Base-by-base conservation (phyloP, 805 yeast genomes). In the Starmerella potacharoeniae region DNA sequence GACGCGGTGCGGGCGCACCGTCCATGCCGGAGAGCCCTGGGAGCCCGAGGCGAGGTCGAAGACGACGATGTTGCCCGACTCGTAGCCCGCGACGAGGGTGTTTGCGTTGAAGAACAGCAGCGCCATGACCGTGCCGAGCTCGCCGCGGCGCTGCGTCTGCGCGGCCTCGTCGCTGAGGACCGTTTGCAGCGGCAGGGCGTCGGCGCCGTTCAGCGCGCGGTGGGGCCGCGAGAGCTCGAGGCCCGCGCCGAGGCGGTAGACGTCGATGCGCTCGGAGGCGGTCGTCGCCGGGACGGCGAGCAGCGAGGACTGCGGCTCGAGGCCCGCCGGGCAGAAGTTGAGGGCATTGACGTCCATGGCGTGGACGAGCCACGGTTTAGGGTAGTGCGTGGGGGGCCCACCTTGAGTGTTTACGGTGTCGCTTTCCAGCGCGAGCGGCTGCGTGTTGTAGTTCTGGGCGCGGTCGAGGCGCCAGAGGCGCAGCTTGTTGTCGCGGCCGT, bases 281-380 rank as follows among this genome's bases (percentile, higher is more conserved):
- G 73, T 66, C 0, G 88, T 79, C 16, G 83, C 80, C 0, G 95
- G 88, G 0, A 86, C 77, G 0, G 75, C 75, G 6, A 82, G 64
- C 30, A 69, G 64, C 1, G 65, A 64, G 6, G 29, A 4, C 16
- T 9, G 17, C 11, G 48, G 49, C 7, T 49, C 53, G 16, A 76
- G 66, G 5, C 75, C 81, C n/a, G 82, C 80, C 53, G 81, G 80
- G 60, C 88, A 77, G 66, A 83, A 87, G 62, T 85, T 86, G 59
- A 87, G 69, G 4, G 86, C 73, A 66, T 87, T 87, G 44, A 84
- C 84, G 6, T 89, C 89, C 60, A 84, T 72, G 16, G 77, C 74
- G 57, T 76, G 73, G 0, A 71, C 66, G 35, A 68, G 59, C 60
- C 68, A 62, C 6, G 73, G 74, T 33, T 53, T 53, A 28, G 62